phyloP scores from a whole-genome alignment of 2,329 filamentous ascomycete species.

The Botryotinia narcissicola region DNA sequence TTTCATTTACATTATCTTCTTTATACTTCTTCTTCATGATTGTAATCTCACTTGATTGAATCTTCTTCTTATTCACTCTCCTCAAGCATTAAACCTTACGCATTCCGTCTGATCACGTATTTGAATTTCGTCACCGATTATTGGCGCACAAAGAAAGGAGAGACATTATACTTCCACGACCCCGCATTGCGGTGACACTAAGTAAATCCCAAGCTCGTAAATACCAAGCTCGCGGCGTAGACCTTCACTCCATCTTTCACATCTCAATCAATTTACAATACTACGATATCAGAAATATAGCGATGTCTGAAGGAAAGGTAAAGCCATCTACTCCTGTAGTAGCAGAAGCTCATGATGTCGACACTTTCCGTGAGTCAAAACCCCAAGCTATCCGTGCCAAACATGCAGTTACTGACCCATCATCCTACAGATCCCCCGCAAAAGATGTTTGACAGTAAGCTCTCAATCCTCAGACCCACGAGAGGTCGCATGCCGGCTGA shows the following conservation, averaged over 20 bases:
- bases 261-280: background rate
- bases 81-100: background rate
- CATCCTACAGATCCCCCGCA: constrained; percentile 55
- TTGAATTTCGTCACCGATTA: background rate
- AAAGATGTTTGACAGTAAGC: constrained; percentile 67
- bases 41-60: background rate
- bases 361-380: constrained; percentile 62
- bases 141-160: constrained; percentile 4
- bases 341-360: constrained; percentile 71
- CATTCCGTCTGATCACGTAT: background rate
- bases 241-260: background rate
- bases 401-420: constrained; percentile 22
- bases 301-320: constrained; percentile 47
- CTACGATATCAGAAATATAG: constrained; percentile 10
- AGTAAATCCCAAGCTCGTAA: background rate
- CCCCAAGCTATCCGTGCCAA: constrained; percentile 5
- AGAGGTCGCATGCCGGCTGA: constrained; percentile 1
- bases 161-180: background rate
- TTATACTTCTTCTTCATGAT: background rate
- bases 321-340: constrained; percentile 55
- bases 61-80: background rate
- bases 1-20: background rate
- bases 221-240: background rate
- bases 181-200: background rate
- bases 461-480: constrained; percentile 5